Base-by-base conservation (phyloP, 768 basidiomycete species). In the Termitomyces sp. region DNA sequence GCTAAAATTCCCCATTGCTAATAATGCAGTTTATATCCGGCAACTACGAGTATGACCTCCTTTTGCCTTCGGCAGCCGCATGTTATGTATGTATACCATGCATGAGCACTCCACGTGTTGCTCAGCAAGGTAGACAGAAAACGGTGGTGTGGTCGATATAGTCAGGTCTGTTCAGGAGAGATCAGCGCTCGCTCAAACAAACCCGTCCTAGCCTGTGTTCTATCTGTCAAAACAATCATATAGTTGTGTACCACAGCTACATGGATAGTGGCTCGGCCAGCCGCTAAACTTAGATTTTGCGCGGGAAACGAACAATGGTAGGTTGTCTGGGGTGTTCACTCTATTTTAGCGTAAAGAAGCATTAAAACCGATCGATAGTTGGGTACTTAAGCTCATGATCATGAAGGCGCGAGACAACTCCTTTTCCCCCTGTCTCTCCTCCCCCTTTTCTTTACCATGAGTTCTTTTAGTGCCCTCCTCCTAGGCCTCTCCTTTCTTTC, bases 401-500 rank as follows among this genome's bases (percentile, higher is more conserved):
- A 37, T 17, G 31, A 38, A 25, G 46, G 9, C 32, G 31, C 56
- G 6, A 37, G 25, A 57, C 34, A 54, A 34, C 17, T 58, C 52
- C 31, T 42, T 42, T 40, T 25, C 25, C 45, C 47, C 43, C 56
- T 50, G 55, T 63, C 25, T 49, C 52, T 56, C 56, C 42, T 32
- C 52, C 32, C 46, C 48, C 47, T 62, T 57, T 42, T 49, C 57
- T 52, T 60, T 54, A 29, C 36, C 37, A 61, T 64, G 64, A 53
- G 45, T 66, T 60, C 61, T 57, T 60, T 59, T 50, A 61, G 58
- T 40, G 46, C 63, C 56, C 68, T 64, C 49, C 43, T 72, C 70
- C 69, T 67, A 60, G 48, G 69, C 57, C 58, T 74, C 63, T 70
- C 76, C 43, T 31, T 75, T 46, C 70, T 67, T 20, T 63, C 77